Evolutionary conservation across 495 filamentous ascomycete genomes (phyloP).

Genomic region (Aeminium ludgeri): DNA sequence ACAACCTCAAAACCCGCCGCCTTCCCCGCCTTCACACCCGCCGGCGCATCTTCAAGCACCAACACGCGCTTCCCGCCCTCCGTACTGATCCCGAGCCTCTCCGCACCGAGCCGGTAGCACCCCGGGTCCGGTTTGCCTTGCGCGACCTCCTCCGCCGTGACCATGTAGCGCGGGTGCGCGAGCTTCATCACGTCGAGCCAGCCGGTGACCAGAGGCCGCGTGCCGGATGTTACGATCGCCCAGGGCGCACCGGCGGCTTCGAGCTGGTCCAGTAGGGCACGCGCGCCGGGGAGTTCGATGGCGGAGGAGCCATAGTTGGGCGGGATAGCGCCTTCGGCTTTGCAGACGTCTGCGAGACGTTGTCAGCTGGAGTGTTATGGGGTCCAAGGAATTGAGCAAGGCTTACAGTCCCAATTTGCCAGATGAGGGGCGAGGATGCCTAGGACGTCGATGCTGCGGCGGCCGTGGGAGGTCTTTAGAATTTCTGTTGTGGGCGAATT

Average conservation of each 20-base stretch:
- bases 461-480: conserved; percentile 74
- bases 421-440: conserved; percentile 56
- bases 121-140: conserved; percentile 77
- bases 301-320: conserved; percentile 59
- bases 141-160: conserved; percentile 72
- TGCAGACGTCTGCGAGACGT: conserved; percentile 49
- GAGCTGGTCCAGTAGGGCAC: conserved; percentile 40
- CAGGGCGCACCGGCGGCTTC: conserved; percentile 46
- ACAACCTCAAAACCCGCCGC: conserved; percentile 78
- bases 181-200: conserved; percentile 72
- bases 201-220: conserved; percentile 59
- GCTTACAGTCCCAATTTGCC: conserved; percentile 84
- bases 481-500: conserved; percentile 60
- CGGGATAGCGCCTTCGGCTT: conserved; percentile 63
- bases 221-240: conserved; percentile 89
- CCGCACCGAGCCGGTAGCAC: conserved; percentile 61
- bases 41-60: conserved; percentile 84
- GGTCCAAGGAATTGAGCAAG: neutral
- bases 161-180: conserved; percentile 52
- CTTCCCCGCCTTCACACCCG: conserved; percentile 78
- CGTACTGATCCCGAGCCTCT: conserved; percentile 37
- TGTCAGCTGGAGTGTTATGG: neutral
- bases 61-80: conserved; percentile 33
- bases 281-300: conserved; percentile 60
- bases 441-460: conserved; percentile 67